Evolutionary conservation across 139 green algal species (phyloP).

Genomic region (Spirogloea muscicola): DNA sequence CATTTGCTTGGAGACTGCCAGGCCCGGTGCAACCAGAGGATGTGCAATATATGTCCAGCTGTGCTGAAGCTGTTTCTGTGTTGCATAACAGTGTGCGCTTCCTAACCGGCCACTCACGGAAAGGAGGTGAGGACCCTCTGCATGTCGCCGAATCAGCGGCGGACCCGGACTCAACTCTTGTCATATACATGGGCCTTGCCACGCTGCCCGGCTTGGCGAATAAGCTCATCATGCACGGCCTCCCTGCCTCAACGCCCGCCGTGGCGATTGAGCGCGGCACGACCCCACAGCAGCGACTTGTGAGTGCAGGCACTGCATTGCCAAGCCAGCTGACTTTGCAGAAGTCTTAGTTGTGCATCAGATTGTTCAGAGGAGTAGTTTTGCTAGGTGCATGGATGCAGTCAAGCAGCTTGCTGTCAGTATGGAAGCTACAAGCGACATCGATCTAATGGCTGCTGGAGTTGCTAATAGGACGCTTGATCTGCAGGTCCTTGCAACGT

Average conservation of each 20-base stretch:
- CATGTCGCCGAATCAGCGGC: conserved; percentile 38
- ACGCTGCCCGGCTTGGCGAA: conserved; percentile 73
- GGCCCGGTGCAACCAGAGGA: background rate
- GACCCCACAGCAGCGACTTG: conserved; percentile 72
- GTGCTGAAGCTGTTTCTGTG: too few relatives aligned
- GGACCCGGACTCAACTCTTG: conserved; percentile 87
- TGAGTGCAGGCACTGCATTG: too few relatives aligned
- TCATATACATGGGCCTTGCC: conserved; percentile 97
- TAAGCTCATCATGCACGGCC: conserved; percentile 63
- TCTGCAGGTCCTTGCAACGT: conserved; percentile 62
- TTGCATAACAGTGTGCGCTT: conserved; percentile 47
- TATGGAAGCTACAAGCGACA: too few relatives aligned
- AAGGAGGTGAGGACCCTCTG: conserved; percentile 64
- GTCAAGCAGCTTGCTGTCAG: too few relatives aligned
- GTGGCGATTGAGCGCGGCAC: conserved; percentile 94
- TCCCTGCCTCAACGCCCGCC: conserved; percentile 67
- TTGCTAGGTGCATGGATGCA: too few relatives aligned
- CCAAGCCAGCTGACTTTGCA: too few relatives aligned
- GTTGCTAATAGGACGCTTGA: too few relatives aligned
- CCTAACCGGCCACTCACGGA: conserved; percentile 84
- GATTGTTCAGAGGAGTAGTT: too few relatives aligned
- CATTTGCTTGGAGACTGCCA: too few relatives aligned
- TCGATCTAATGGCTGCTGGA: too few relatives aligned
- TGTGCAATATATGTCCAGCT: background rate
- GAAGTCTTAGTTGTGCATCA: too few relatives aligned